Base-by-base conservation (phyloP, 441 rosid genomes). In the Arabidopsis hybrid region DNA sequence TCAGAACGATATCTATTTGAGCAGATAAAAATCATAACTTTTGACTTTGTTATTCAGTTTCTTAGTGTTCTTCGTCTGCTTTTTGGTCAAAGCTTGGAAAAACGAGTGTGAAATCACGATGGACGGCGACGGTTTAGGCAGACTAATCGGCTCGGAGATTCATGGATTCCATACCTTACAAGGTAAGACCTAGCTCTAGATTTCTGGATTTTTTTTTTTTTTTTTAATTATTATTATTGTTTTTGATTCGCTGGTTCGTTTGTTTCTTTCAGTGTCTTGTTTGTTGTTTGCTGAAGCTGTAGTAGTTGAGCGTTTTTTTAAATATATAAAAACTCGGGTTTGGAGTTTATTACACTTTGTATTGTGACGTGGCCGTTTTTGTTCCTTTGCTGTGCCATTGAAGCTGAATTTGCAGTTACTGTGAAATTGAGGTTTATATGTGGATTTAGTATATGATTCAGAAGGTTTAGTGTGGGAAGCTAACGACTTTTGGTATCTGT, bases 101-200 rank as follows among this genome's bases (percentile, higher is more conserved):
- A 2, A 17, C 46, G 60, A 65, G 36, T 3, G 17, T 66, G 60
- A 40, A 40, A 34, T 14, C 42, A 75, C 67, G 47, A 87, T 89
- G 93, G 85, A 79, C 31, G 72, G 77, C 59, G 75, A 60, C 38
- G 43, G 29, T 43, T 35, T 74, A 40, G 85, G 83, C 34, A 75
- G 35, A 76, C 96, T 95, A 4, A 84, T 74, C n/a, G 87, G 89
- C 76, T 74, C 92, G 1, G 96, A 95, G 76, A 86, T 92, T 87
- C 99, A 95, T 83, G 99, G 99, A 57, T 95, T 95, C 60, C 95
- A 79, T 76, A 87, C 93, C 4, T 60, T 82, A n/a, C 79, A 78
- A 84, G 98, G 99, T 95, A 49, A 42, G 32, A 46, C 36, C 64
- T 42, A 71, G 17, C 32, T 58, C 62, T 51, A 38, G 14, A 50